Evolutionary conservation across 2,329 filamentous ascomycete genomes (phyloP).

Genomic region (Aspergillus phoenicis): DNA sequence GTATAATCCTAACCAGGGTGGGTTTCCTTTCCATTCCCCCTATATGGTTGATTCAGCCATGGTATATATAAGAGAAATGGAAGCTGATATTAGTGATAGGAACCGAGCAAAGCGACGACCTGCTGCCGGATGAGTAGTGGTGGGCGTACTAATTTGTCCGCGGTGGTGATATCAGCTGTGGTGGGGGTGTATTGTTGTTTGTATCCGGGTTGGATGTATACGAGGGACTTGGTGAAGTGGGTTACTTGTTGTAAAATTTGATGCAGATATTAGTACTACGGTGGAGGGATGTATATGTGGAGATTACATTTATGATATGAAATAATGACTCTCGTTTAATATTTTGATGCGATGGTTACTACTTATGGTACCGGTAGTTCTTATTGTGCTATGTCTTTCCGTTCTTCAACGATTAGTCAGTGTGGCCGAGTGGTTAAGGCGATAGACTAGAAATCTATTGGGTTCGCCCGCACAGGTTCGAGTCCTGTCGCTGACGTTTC

Average conservation of each 20-base stretch:
- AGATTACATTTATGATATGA: background rate
- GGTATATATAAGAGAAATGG: background rate
- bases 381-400: too few relatives aligned
- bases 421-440: slow-evolving; percentile 6
- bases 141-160: background rate
- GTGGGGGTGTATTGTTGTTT: background rate
- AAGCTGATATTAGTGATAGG: background rate
- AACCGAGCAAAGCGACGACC: slow-evolving; percentile 1
- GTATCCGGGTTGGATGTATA: background rate
- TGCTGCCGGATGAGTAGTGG: slow-evolving; percentile 1
- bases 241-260: background rate
- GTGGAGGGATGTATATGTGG: background rate
- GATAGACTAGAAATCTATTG: slow-evolving; percentile 14
- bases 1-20: background rate
- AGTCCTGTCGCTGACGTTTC: slow-evolving; percentile 38
- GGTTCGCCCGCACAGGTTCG: slow-evolving; percentile 22
- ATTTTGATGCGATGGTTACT: too few relatives aligned
- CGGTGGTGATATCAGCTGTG: background rate
- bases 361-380: too few relatives aligned
- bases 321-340: background rate
- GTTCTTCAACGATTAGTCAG: background rate
- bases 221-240: background rate
- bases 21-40: background rate
- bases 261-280: background rate
- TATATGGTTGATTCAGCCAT: too few relatives aligned